A percentile compares a stretch with the other conserved stretches of the same genome.
Evolutionary conservation across 495 filamentous ascomycete species (phyloP).

Genomic region (Talaromyces thailandensis): DNA sequence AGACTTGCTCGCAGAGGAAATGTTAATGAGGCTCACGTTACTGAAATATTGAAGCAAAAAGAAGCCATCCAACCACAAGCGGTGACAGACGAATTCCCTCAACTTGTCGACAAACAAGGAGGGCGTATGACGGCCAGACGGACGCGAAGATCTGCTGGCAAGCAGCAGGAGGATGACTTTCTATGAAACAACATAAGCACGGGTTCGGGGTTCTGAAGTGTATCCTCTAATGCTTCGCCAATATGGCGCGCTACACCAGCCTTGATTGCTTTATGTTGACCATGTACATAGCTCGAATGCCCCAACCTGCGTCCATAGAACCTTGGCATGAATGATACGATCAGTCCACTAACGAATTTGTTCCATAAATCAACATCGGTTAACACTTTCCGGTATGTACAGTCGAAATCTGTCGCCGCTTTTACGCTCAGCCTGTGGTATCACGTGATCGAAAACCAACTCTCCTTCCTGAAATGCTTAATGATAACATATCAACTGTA

Average conservation of each 20-base stretch:
- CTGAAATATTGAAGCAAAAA: slow-evolving; percentile 1
- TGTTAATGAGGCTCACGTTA: not conserved
- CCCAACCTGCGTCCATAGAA: too few species aligned
- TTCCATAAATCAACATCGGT: too few species aligned
- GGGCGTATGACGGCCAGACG: slow-evolving; percentile 1
- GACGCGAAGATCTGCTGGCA: slow-evolving; percentile 5
- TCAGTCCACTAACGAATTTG: too few species aligned
- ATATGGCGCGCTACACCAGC: not conserved
- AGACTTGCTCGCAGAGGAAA: slow-evolving; percentile 29
- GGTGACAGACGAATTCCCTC: slow-evolving; percentile 2
- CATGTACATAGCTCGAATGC: not conserved
- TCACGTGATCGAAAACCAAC: too few species aligned
- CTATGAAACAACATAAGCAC: not conserved
- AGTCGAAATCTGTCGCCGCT: too few species aligned
- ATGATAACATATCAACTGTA: not conserved
- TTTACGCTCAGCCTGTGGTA: too few species aligned
- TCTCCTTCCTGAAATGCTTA: too few species aligned
- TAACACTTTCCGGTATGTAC: too few species aligned
- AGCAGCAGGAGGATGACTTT: not conserved
- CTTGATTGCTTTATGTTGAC: not conserved
- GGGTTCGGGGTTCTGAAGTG: not conserved
- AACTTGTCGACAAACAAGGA: not conserved
- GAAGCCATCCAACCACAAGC: not conserved
- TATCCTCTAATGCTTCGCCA: not conserved
- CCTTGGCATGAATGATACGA: too few species aligned